Evolutionary conservation across 2,329 filamentous ascomycete species (phyloP), one percentile per base, ranked within the genome.

Genomic region (Aspergillus glaucus): DNA sequence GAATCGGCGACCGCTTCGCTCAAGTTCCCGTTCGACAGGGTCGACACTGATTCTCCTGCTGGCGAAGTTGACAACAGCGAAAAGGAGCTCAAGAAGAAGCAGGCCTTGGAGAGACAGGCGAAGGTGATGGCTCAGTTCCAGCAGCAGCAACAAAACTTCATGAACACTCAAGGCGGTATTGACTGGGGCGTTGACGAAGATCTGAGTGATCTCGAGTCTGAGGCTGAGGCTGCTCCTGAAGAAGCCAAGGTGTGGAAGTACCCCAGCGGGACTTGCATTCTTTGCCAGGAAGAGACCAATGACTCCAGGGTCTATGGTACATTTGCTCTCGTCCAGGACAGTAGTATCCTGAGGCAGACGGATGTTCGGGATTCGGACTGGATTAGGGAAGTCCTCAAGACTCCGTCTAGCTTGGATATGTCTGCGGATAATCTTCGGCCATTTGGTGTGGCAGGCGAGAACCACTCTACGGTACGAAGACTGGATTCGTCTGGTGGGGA

Each of bases 121-220:
- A 87, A 84, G 62, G 89, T 98, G 28, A 96, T 98, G 91, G 93
- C 91, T 1, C 90, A 96, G 63, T 96, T 98, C 70, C 93, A 97
- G 66, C 87, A 95, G 64, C 92, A 98, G 63, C 94, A 97, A 65
- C 92, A 94, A 70, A 93, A 83, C 60, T 98, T 98, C 70, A 75
- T 98, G 72, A 86, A 88, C 49, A 93, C 86, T 55, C 91, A 96
- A 67, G 86, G 82, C n/a, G 79, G 84, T 39, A 80, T 95, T 51
- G 87, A 95, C 66, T 95, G 89, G 87, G 90, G 88, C 12, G 87
- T 93, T 51, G 80, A 89, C 51, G 80, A 89, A 45, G 88, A 93
- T 43, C 80, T 88, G 24, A 84, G 87, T 47, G 82, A 87, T 45
- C 54, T 72, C 10, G 79, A 81, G 36, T 71, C 74, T 24, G 76